Percentiles rank a stretch among this genome's conserved stretches.
Evolutionary conservation across 2,329 filamentous ascomycete species (phyloP).

Genomic region (Ascosphaera apis): DNA sequence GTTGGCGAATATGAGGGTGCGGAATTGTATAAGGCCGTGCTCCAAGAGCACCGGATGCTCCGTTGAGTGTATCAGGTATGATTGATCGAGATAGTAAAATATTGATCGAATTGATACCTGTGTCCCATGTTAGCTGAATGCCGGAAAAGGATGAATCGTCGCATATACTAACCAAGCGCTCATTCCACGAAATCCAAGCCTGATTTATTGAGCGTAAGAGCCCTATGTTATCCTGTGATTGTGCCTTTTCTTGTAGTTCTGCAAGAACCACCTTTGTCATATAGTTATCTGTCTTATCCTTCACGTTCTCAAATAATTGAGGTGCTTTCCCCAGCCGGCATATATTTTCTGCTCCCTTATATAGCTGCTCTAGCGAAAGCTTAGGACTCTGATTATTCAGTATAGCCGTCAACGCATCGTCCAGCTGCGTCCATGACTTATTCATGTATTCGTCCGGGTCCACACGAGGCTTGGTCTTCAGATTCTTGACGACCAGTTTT

Average conservation of each 20-base stretch:
- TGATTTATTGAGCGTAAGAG: slow-evolving; percentile 36
- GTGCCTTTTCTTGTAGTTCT: slow-evolving; percentile 31
- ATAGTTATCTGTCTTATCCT: slow-evolving; percentile 42
- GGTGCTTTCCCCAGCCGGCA: slow-evolving; percentile 56
- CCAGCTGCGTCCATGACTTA: slow-evolving; percentile 50
- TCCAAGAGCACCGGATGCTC: slow-evolving; percentile 54
- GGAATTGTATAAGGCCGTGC: slow-evolving; percentile 55
- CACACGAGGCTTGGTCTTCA: slow-evolving; percentile 39
- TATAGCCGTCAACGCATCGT: slow-evolving; percentile 47
- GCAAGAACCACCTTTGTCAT: slow-evolving; percentile 32
- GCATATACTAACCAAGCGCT: slow-evolving; percentile 38
- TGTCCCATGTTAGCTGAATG: background rate
- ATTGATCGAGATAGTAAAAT: slow-evolving; percentile 84
- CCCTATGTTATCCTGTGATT: slow-evolving; percentile 35
- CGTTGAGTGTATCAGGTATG: slow-evolving; percentile 56
- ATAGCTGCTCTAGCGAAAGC: slow-evolving; percentile 71
- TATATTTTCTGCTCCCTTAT: slow-evolving; percentile 74
- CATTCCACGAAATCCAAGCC: slow-evolving; percentile 58
- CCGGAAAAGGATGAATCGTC: background rate
- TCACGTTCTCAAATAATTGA: slow-evolving; percentile 43
- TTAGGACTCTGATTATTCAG: slow-evolving; percentile 40
- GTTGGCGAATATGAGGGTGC: slow-evolving; percentile 34
- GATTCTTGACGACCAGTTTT: slow-evolving; percentile 84
- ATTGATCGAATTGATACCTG: slow-evolving; percentile 61
- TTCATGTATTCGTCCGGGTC: slow-evolving; percentile 59